Evolutionary conservation across 2,329 filamentous ascomycete genomes (phyloP).

Genomic region (Ophiocordyceps camponoti-saundersi): DNA sequence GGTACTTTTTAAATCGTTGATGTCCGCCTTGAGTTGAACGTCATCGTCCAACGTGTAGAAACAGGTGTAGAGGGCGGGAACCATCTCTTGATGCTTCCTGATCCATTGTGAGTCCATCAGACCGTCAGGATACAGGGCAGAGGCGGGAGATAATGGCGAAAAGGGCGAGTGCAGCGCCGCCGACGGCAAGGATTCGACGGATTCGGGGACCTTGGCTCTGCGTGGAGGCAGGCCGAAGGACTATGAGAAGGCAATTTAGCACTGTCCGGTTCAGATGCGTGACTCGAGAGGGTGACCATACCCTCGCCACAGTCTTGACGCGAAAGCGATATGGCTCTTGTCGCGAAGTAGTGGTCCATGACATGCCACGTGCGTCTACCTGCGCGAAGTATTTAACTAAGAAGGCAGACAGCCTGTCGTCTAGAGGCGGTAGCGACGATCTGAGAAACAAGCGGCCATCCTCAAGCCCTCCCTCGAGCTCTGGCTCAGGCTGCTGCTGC

Average conservation of each 20-base stretch:
- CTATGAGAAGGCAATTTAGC: constrained; percentile 18
- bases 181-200: constrained; percentile 29
- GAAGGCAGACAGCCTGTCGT: constrained; percentile 44
- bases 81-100: constrained; percentile 68
- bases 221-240: constrained; percentile 39
- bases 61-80: constrained; percentile 65
- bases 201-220: constrained; percentile 34
- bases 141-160: constrained; percentile 73
- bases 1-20: constrained; percentile 57
- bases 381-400: constrained; percentile 50
- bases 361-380: constrained; percentile 43
- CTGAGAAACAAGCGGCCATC: constrained; percentile 44
- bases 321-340: constrained; percentile 43
- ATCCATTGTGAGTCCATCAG: constrained; percentile 71
- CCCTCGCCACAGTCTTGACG: constrained; percentile 62
- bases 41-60: constrained; percentile 72
- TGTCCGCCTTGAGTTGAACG: constrained; percentile 74
- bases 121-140: constrained; percentile 76
- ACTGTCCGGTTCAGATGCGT: neutral
- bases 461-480: constrained; percentile 32
- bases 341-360: constrained; percentile 48
- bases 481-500: constrained; percentile 21
- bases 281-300: constrained; percentile 26
- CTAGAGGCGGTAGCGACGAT: constrained; percentile 54
- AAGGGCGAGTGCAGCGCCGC: constrained; percentile 73